Evolutionary conservation across 2,329 filamentous ascomycete genomes (phyloP).

Genomic region (Aspergillus latus): DNA sequence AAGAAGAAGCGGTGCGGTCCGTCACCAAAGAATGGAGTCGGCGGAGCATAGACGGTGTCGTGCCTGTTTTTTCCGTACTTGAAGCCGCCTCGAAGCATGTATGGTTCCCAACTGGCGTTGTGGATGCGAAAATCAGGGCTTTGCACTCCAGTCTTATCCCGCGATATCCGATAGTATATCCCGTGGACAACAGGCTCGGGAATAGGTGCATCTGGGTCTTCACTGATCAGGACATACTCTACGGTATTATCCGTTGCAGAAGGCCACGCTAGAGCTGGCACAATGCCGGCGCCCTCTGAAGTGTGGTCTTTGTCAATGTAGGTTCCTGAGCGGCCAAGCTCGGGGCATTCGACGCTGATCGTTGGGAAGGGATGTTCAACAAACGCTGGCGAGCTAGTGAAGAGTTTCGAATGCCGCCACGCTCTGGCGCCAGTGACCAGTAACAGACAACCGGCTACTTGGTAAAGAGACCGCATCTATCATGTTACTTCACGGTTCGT

Average conservation of each 20-base stretch:
- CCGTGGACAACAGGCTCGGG: slow-evolving; percentile 50
- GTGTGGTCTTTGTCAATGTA: slow-evolving; percentile 17
- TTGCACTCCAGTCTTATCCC: slow-evolving; percentile 34
- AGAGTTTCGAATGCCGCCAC: slow-evolving; percentile 25
- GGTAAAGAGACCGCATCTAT: slow-evolving; percentile 24
- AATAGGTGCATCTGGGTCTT: slow-evolving; percentile 51
- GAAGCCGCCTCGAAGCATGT: slow-evolving; percentile 44
- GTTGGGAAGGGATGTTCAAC: slow-evolving; percentile 19
- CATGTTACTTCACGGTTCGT: no score
- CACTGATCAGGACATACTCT: slow-evolving; percentile 50
- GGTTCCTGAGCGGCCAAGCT: slow-evolving; percentile 18
- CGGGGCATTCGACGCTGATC: slow-evolving; percentile 25
- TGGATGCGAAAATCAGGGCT: slow-evolving; percentile 41
- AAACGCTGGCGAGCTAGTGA: slow-evolving; percentile 29
- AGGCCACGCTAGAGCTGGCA: slow-evolving; percentile 47
- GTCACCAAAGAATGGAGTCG: slow-evolving; percentile 51
- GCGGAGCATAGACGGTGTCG: slow-evolving; percentile 46
- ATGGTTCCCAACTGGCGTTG: slow-evolving; percentile 19
- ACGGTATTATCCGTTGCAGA: slow-evolving; percentile 35
- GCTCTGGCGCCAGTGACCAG: slow-evolving; percentile 20
- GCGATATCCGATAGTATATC: slow-evolving; percentile 45
- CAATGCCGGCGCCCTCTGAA: slow-evolving; percentile 29
- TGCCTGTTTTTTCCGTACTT: slow-evolving; percentile 47
- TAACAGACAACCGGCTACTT: slow-evolving; percentile 18
- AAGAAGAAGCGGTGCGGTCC: slow-evolving; percentile 56